These are phyloP conservation scores for Biscogniauxia mediterranea DNA, from an alignment of 2,329 filamentous ascomycete species.

Conservation along the genomic window DNA sequence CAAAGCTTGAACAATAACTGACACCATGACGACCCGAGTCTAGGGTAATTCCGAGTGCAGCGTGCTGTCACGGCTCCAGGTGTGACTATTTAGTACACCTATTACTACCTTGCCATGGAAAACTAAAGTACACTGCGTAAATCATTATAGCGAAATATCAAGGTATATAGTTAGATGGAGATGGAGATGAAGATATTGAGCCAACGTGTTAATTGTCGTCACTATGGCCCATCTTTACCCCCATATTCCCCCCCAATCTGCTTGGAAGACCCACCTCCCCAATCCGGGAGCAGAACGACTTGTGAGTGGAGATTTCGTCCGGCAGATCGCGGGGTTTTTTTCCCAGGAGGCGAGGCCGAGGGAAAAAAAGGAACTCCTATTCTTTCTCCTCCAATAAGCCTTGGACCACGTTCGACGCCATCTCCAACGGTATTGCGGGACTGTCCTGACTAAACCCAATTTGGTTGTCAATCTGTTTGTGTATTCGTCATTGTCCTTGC, in stretches of 20 bases:
- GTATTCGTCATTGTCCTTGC: neutral
- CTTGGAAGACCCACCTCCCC: neutral
- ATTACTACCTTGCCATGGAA: neutral
- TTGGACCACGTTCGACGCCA: neutral
- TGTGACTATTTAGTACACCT: neutral
- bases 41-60: neutral
- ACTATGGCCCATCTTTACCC: neutral
- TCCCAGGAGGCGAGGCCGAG: neutral
- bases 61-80: neutral
- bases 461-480: neutral
- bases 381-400: neutral
- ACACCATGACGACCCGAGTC: neutral
- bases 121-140: neutral
- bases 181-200: neutral
- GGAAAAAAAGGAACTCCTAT: neutral
- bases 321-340: neutral
- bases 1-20: neutral
- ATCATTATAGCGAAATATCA: neutral
- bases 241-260: too few relatives aligned
- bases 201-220: neutral
- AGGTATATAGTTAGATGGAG: too few relatives aligned
- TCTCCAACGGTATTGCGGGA: neutral
- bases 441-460: neutral
- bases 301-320: neutral
- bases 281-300: neutral